Evolutionary conservation across 257 asterid genomes (phyloP).

Genomic region (Scutellaria galericulata): DNA sequence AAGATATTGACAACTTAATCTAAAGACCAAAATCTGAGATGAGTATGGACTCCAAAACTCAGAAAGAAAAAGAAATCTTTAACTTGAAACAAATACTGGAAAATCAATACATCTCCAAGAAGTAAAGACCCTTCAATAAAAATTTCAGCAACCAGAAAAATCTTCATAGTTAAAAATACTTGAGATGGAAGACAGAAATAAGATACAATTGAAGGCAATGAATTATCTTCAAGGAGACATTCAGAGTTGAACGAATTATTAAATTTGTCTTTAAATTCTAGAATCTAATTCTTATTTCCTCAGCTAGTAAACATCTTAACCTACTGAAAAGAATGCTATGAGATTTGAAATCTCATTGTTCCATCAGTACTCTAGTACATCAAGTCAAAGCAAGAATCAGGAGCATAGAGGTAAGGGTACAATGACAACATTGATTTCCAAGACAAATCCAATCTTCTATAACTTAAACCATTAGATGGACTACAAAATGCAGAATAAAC

Average conservation of each 20-base stretch:
- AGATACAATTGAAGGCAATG: background rate
- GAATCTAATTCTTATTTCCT: background rate
- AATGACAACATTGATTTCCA: slow-evolving; percentile 12
- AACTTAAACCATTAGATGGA: slow-evolving; percentile 7
- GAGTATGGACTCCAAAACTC: background rate
- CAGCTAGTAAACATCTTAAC: slow-evolving; percentile 10
- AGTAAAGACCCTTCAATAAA: background rate
- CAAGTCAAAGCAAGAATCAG: slow-evolving; percentile 26
- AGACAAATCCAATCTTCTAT: background rate
- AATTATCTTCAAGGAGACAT: background rate
- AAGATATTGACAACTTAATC: background rate
- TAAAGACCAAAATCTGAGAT: background rate
- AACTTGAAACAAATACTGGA: background rate
- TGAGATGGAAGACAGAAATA: background rate
- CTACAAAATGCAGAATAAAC: background rate
- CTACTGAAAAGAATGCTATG: slow-evolving; percentile 2
- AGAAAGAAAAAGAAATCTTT: background rate
- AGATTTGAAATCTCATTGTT: slow-evolving; percentile 1
- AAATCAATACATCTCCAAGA: background rate
- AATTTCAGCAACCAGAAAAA: background rate
- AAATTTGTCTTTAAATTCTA: background rate
- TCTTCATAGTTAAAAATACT: background rate
- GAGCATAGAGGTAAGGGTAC: slow-evolving; percentile 12
- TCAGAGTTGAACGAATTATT: background rate
- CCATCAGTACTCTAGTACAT: background rate